These are phyloP conservation scores for Oryza brachyantha DNA, from an alignment of 176 grass and related monocot species.

Conservation along the genomic window DNA sequence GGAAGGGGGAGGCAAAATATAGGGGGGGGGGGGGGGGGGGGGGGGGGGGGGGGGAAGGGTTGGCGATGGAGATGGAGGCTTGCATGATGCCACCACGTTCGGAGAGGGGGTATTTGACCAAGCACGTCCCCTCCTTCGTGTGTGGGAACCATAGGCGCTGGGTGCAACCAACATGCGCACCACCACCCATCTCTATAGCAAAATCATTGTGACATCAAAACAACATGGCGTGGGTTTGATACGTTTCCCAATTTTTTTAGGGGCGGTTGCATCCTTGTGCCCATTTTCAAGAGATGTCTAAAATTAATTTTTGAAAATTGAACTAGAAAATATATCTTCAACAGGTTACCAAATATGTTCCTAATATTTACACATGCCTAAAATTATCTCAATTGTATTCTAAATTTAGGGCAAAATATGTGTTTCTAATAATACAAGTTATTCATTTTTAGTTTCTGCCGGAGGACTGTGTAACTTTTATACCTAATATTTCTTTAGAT, in stretches of 20 bases:
- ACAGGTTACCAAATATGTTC: no score
- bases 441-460: no score
- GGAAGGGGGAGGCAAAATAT: slow-evolving; percentile 49
- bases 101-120: slow-evolving; percentile 46
- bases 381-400: no score
- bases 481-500: no score
- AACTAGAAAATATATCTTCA: no score
- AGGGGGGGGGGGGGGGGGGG: slow-evolving; percentile 3
- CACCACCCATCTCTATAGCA: slow-evolving; percentile 40
- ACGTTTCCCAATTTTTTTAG: not conserved
- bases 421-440: no score
- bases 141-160: slow-evolving; percentile 44
- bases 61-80: slow-evolving; percentile 26
- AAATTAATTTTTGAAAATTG: no score
- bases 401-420: no score
- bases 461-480: no score
- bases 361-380: no score
- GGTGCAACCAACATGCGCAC: slow-evolving; percentile 45
- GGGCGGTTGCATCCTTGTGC: no score
- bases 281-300: no score
- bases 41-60: slow-evolving; percentile 2
- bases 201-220: slow-evolving; percentile 22
- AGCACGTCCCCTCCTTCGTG: slow-evolving; percentile 49
- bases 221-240: not conserved
- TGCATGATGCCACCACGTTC: slow-evolving; percentile 48